A percentile compares a stretch with the other conserved stretches of the same genome.
phyloP scores from a whole-genome alignment of 1,284 basidiomycete species.

The Melampsora abietis-canadensis region DNA sequence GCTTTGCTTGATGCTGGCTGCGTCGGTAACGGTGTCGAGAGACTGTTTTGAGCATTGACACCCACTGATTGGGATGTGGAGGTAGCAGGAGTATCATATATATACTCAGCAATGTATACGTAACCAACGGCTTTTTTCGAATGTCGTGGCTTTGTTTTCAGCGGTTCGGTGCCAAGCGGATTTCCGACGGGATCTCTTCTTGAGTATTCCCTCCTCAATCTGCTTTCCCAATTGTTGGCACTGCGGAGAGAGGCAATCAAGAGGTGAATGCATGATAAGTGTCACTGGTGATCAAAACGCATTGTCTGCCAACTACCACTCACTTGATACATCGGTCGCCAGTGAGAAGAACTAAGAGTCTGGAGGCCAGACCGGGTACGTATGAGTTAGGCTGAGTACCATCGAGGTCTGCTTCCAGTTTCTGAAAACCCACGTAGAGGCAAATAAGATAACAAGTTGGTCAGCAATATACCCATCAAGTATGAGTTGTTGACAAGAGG shows the following conservation, averaged over 20 bases:
- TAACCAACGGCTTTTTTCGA: slow-evolving; percentile 34
- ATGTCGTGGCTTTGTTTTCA: slow-evolving; percentile 13
- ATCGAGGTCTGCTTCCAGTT: slow-evolving; percentile 39
- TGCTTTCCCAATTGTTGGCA: slow-evolving; percentile 32
- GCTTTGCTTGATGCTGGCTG: background rate
- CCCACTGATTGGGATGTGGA: background rate
- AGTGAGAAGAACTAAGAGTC: slow-evolving; percentile 23
- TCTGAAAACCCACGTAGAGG: slow-evolving; percentile 6
- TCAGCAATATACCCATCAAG: no score
- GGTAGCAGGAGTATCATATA: slow-evolving; percentile 13
- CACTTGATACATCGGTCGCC: slow-evolving; percentile 38
- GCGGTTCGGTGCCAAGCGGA: slow-evolving; percentile 33
- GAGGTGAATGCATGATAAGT: background rate
- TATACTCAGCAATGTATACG: slow-evolving; percentile 34
- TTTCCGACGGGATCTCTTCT: slow-evolving; percentile 16
- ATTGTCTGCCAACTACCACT: background rate
- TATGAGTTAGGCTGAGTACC: slow-evolving; percentile 33
- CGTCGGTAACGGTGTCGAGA: background rate
- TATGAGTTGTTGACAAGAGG: no score
- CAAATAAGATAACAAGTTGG: no score
- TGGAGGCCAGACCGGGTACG: slow-evolving; percentile 20
- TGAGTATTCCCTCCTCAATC: slow-evolving; percentile 32
- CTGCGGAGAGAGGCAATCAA: slow-evolving; percentile 2
- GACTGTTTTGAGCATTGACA: slow-evolving; percentile 6
- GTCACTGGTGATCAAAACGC: background rate